Evolutionary conservation across 164 flowering plant genomes (phyloP), one percentile per base, ranked within the genome.

Genomic region (Aristolochia fimbriata): DNA sequence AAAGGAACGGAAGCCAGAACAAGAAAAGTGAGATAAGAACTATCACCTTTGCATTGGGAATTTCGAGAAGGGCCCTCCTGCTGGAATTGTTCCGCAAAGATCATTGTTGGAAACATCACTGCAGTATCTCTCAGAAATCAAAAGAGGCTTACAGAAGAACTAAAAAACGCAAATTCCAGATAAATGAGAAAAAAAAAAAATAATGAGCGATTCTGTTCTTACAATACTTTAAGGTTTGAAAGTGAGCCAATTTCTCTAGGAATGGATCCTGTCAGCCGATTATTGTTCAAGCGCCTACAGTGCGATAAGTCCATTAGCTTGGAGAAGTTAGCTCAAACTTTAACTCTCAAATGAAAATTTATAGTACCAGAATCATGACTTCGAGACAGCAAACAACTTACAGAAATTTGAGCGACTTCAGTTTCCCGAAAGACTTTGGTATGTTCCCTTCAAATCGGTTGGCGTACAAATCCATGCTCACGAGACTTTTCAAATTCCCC

Each of bases 21-120:
- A 37, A 37, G 43, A 37, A 37, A 37, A 37, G 1, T 37, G 43
- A 37, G 43, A 37, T 37, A 37, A 37, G 4, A 37, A 37, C 43
- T 3, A 10, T 10, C 43, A 83, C 96, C 96, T 88, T 69, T 74
- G 74, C 63, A 78, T 47, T 13, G 93, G 78, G 61, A 88, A 88
- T 21, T 67, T 78, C 6, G 50, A 63, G 52, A 86, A 88, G 1
- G 93, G 87, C 5, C 96, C 96, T 69, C 78, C 91, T 43, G 80
- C 75, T 1, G 96, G 93, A 56, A 86, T 81, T 53, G 93, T 88
- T 65, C 93, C 93, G 45, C 96, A 86, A 0, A 88, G 83, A 70
- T 81, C 76, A 59, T 86, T 88, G 68, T 78, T 74, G 7, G 91
- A 86, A 55, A 88, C 86, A 78, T 88, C 93, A 67, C 96, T 88